phyloP scores from a whole-genome alignment of 257 asterid genomes.

The Solanum acaule region DNA sequence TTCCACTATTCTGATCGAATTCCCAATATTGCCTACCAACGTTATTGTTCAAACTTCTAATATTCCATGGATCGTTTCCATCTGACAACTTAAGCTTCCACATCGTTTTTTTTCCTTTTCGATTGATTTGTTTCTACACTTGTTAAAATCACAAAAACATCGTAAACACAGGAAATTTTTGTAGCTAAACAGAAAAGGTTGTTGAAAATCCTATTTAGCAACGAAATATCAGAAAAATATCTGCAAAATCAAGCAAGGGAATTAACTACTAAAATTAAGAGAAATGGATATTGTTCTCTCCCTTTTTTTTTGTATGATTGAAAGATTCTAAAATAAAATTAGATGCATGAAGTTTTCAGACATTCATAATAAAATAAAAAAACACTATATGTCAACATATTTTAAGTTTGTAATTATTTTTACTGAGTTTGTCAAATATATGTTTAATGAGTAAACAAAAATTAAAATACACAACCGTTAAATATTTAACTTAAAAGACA shows the following conservation, averaged over 20 bases:
- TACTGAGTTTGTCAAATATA: not conserved
- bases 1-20: constrained; percentile 28
- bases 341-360: not conserved
- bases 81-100: constrained; percentile 25
- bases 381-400: not conserved
- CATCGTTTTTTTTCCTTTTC: not conserved
- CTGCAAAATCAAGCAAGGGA: not conserved
- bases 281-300: not conserved
- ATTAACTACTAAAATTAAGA: not conserved
- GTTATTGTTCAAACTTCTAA: constrained; percentile 11
- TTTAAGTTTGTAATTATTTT: not conserved
- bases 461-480: not conserved
- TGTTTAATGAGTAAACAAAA: not conserved
- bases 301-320: not conserved
- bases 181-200: not conserved
- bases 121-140: not conserved
- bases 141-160: not conserved
- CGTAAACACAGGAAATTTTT: not conserved
- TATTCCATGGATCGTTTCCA: constrained; percentile 7
- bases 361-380: no score
- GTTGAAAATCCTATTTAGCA: not conserved
- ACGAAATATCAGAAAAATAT: not conserved
- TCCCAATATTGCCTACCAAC: constrained; percentile 53
- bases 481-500: not conserved
- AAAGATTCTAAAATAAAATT: not conserved